phyloP scores from a whole-genome alignment of 495 filamentous ascomycete genomes.

The Neurospora sp. region DNA sequence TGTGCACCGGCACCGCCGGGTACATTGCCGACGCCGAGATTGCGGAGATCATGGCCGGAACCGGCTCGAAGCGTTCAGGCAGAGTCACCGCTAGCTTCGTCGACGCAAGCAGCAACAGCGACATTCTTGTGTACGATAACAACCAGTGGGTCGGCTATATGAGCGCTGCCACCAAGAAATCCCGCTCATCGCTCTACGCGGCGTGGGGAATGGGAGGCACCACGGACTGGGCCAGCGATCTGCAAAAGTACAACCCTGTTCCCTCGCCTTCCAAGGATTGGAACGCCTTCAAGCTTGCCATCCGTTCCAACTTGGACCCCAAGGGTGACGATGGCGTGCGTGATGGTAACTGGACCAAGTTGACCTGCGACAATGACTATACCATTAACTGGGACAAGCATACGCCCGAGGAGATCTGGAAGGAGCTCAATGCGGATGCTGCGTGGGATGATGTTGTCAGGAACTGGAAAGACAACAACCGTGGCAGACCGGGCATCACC shows the following conservation, averaged over 20 bases:
- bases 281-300: not conserved
- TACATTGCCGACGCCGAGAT: constrained; percentile 12
- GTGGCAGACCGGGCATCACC: constrained; percentile 32
- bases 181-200: not conserved
- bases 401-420: constrained; percentile 11
- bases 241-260: not conserved
- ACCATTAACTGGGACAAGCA: not conserved
- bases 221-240: constrained; percentile 5
- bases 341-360: constrained; percentile 13
- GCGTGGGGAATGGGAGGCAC: constrained; percentile 5
- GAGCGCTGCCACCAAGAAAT: not conserved
- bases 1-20: constrained; percentile 1
- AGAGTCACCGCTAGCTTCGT: not conserved
- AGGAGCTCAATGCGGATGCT: constrained; percentile 8
- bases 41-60: not conserved
- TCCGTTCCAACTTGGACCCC: not conserved
- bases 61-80: not conserved
- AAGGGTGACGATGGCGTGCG: not conserved
- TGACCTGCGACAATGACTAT: constrained; percentile 9
- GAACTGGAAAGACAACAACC: constrained; percentile 4
- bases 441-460: constrained; percentile 17
- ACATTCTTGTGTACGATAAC: constrained; percentile 1
- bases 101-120: not conserved
- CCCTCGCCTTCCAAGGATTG: constrained; percentile 3
- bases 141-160: constrained; percentile 4